These are phyloP conservation scores for Phaeomoniella chlamydospora DNA, from an alignment of 2,329 filamentous ascomycete species.

Conservation along the genomic window DNA sequence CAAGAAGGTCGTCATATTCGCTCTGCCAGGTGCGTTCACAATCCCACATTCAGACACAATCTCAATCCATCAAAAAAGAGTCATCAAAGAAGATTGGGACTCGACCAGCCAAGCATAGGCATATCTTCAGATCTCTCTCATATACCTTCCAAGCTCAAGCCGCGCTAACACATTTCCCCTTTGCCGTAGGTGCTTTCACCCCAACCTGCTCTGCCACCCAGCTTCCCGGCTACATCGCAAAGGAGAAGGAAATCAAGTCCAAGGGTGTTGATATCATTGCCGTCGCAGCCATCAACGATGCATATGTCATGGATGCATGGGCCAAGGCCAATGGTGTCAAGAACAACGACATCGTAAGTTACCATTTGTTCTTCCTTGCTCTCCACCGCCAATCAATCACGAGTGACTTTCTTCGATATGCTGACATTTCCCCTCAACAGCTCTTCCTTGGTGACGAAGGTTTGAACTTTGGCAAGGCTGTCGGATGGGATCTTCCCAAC, in stretches of 20 bases:
- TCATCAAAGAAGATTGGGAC: neutral
- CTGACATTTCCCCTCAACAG: too few relatives aligned
- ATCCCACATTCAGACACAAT: too few relatives aligned
- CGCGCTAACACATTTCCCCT: neutral
- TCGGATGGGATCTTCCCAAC: slow-evolving; percentile 53
- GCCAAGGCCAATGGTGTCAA: slow-evolving; percentile 73
- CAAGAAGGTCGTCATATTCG: slow-evolving; percentile 59
- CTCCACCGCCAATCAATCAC: too few relatives aligned
- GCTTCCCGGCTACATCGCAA: slow-evolving; percentile 65
- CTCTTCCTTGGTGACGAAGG: slow-evolving; percentile 66
- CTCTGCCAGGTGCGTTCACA: slow-evolving; percentile 40
- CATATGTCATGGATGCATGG: slow-evolving; percentile 79
- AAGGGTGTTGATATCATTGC: slow-evolving; percentile 76
- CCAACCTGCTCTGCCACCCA: slow-evolving; percentile 73
- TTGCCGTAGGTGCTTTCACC: slow-evolving; percentile 66
- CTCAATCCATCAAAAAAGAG: too few relatives aligned
- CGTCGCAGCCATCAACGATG: slow-evolving; percentile 72
- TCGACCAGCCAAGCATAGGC: neutral
- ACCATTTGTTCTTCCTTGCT: neutral
- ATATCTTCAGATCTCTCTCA: too few relatives aligned
- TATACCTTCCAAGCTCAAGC: too few relatives aligned
- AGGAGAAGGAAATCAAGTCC: slow-evolving; percentile 53
- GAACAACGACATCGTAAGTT: slow-evolving; percentile 50
- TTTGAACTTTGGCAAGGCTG: slow-evolving; percentile 59
- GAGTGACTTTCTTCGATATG: too few relatives aligned